Conservation (phyloP, 2,329 filamentous ascomycete species). For the Xylariales sp. region DNA sequence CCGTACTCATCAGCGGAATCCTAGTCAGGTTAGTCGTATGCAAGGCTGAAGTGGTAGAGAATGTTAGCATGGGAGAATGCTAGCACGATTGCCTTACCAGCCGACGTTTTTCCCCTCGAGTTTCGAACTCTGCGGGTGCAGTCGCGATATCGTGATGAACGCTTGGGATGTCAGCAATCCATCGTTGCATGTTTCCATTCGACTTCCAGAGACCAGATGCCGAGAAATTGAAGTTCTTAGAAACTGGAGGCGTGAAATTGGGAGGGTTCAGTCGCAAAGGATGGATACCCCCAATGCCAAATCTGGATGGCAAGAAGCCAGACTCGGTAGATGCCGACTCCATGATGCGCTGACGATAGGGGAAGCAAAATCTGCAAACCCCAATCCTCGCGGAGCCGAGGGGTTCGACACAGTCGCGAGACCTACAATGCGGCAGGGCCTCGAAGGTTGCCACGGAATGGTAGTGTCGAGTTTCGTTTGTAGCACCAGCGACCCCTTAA, state of each 20-base stretch:
- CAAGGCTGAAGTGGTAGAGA: not conserved
- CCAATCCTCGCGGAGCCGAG: no score
- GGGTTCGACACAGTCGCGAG: no score
- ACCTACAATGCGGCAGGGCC: no score
- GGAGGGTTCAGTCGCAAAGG: not conserved
- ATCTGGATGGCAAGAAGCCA: conserved; percentile 2
- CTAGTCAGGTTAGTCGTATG: not conserved
- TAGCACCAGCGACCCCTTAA: no score
- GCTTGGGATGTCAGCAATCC: conserved; percentile 18
- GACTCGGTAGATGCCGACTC: not conserved
- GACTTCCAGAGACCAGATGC: conserved; percentile 18
- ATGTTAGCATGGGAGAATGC: not conserved
- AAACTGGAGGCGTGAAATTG: not conserved
- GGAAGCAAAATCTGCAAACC: no score
- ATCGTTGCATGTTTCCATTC: conserved; percentile 17
- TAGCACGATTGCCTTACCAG: conserved; percentile 13
- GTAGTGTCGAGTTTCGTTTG: no score
- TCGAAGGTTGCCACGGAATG: no score
- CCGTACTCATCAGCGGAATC: conserved; percentile 9
- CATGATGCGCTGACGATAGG: no score
- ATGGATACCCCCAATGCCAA: not conserved
- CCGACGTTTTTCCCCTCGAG: conserved; percentile 16
- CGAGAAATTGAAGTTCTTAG: conserved; percentile 11
- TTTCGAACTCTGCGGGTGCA: conserved; percentile 9
- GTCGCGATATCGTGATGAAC: not conserved